Conservation (phyloP, 371 early-diverging fungal species). For the Mortierella sp. region DNA sequence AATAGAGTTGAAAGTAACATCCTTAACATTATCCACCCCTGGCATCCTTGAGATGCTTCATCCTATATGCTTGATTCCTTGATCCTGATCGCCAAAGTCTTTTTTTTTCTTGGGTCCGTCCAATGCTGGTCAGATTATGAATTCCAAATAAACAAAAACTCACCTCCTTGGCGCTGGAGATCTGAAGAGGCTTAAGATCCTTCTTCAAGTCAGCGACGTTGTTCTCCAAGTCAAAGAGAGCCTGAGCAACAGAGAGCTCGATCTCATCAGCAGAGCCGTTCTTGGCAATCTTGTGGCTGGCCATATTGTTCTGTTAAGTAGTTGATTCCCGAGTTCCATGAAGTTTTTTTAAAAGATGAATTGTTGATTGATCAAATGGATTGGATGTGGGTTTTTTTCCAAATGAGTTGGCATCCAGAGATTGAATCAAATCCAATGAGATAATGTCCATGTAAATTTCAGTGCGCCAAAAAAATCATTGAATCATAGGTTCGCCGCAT, state of each 20-base stretch:
- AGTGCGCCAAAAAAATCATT: background rate
- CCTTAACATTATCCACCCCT: background rate
- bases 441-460: background rate
- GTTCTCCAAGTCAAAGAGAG: conserved; percentile 95
- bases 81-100: conserved; percentile 7
- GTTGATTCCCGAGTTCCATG: background rate
- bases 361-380: background rate
- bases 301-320: conserved; percentile 41
- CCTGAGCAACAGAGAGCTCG: conserved; percentile 96
- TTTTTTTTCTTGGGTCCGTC: no score
- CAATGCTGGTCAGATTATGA: no score
- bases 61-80: background rate
- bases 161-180: conserved; percentile 96
- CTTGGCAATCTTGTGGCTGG: conserved; percentile 81
- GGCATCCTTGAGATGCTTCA: background rate
- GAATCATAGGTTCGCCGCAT: conserved; percentile 16
- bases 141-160: conserved; percentile 17
- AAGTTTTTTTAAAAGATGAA: background rate
- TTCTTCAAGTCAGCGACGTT: conserved; percentile 95
- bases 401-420: background rate
- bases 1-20: background rate
- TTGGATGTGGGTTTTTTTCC: no score
- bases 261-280: conserved; percentile 90
- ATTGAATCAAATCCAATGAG: background rate
- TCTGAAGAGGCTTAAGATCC: conserved; percentile 93